Evolutionary conservation across 1,139 yeast genomes (phyloP).

Genomic region (Wickerhamomyces sp.): DNA sequence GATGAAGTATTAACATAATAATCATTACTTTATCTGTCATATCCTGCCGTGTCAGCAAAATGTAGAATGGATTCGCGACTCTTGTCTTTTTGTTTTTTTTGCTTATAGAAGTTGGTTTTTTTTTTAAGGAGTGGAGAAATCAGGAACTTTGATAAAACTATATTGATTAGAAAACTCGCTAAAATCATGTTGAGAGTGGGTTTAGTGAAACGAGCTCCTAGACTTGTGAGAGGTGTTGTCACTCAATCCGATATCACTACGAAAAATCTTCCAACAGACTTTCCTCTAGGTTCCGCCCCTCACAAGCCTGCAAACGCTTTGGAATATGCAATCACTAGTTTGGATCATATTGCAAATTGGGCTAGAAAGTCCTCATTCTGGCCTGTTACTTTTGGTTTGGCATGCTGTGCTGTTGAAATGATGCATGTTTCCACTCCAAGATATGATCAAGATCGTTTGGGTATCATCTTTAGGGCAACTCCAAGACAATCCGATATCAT

Average conservation of each 20-base stretch:
- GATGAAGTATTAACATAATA: no score
- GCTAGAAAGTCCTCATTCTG: slow-evolving; percentile 89
- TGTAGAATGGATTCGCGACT: no score
- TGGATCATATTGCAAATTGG: slow-evolving; percentile 86
- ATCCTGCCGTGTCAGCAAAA: no score
- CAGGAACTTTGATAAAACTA: no score
- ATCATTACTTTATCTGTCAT: no score
- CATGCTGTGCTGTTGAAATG: slow-evolving; percentile 94
- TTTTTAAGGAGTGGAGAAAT: no score
- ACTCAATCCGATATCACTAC: slow-evolving; percentile 20
- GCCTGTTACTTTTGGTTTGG: slow-evolving; percentile 92
- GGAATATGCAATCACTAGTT: slow-evolving; percentile 81
- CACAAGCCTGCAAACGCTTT: slow-evolving; percentile 47
- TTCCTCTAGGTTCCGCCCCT: slow-evolving; percentile 47
- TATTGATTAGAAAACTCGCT: no score
- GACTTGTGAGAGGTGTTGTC: slow-evolving; percentile 10
- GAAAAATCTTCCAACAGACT: slow-evolving; percentile 38
- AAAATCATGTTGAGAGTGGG: no score
- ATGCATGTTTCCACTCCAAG: slow-evolving; percentile 93
- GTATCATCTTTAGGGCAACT: slow-evolving; percentile 90
- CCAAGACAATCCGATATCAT: slow-evolving; percentile 92
- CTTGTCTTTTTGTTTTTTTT: no score
- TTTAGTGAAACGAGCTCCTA: no score
- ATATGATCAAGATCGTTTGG: slow-evolving; percentile 89
- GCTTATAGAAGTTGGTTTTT: no score